These are phyloP conservation scores for Pythium sukuiense DNA, from an alignment of 352 stramenopile genomes.

Conservation along the genomic window DNA sequence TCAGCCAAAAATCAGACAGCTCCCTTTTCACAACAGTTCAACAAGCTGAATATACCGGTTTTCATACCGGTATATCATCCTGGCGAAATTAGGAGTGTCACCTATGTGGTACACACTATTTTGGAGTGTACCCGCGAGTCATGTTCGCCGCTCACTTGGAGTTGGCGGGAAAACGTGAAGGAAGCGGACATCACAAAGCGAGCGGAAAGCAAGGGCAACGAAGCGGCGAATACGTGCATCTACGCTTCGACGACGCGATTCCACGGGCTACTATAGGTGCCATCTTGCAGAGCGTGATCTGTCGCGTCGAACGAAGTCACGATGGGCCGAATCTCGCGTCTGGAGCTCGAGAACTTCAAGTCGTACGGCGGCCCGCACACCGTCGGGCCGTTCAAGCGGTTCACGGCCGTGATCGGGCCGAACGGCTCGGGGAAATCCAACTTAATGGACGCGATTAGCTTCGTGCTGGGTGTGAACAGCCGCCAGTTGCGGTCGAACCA, in stretches of 20 bases:
- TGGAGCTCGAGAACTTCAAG: conserved; percentile 99
- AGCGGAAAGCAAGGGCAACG: conserved; percentile 26
- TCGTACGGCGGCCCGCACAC: conserved; percentile 93
- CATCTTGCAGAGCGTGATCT: not conserved
- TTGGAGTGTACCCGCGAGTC: not conserved
- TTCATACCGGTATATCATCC: not conserved
- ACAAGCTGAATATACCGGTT: conserved; percentile 1
- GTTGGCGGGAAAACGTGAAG: conserved; percentile 21
- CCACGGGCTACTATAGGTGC: not conserved
- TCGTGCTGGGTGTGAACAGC: conserved; percentile 97
- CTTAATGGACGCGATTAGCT: conserved; percentile 97
- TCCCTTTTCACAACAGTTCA: conserved; percentile 10
- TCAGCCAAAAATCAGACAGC: conserved; percentile 7
- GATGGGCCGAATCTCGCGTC: conserved; percentile 88
- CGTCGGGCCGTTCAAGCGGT: conserved; percentile 97
- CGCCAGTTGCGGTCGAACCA: conserved; percentile 95
- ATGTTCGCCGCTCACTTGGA: not conserved
- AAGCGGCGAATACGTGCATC: conserved; percentile 5
- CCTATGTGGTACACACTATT: not conserved
- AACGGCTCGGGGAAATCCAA: conserved; percentile 96
- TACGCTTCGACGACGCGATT: not conserved
- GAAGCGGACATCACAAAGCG: conserved; percentile 8
- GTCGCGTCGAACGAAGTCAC: conserved; percentile 9
- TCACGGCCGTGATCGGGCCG: conserved; percentile 97
- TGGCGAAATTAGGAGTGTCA: not conserved